Percentiles rank a stretch among this genome's conserved stretches.
phyloP scores from a whole-genome alignment of 805 yeast genomes.

The Kuraishia cidri region DNA sequence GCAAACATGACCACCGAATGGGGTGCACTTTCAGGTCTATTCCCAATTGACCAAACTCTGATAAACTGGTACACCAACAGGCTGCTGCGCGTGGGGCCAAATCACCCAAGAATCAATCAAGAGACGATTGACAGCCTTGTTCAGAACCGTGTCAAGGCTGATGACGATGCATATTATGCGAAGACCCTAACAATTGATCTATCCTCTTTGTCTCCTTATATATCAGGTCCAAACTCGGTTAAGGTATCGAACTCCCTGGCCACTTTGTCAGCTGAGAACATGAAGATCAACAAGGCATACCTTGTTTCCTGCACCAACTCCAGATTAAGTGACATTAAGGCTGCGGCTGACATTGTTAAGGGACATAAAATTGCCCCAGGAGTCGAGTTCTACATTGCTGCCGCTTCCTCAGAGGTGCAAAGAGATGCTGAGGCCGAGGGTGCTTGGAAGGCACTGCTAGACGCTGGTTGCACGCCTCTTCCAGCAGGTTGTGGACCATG shows the following conservation, averaged over 20 bases:
- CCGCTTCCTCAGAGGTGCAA: conserved; percentile 92
- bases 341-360: conserved; percentile 84
- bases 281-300: conserved; percentile 88
- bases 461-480: conserved; percentile 89
- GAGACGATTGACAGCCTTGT: conserved; percentile 45
- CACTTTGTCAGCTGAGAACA: conserved; percentile 61
- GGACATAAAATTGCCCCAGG: conserved; percentile 80
- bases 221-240: conserved; percentile 97
- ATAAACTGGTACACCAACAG: conserved; percentile 72
- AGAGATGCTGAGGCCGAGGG: conserved; percentile 85
- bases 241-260: conserved; percentile 77
- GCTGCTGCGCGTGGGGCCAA: conserved; percentile 28
- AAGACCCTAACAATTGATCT: conserved; percentile 81
- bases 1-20: conserved; percentile 98
- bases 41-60: conserved; percentile 86
- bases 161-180: conserved; percentile 77
- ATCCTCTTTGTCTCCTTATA: conserved; percentile 72
- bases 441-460: conserved; percentile 83
- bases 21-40: conserved; percentile 96
- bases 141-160: conserved; percentile 41
- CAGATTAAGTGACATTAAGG: conserved; percentile 82
- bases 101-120: conserved; percentile 76
- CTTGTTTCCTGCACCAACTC: conserved; percentile 98
- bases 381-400: conserved; percentile 95
- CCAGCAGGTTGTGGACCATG: conserved; percentile 99